Conservation (phyloP, 129 eudicot genomes). For the Tagetes erecta region DNA sequence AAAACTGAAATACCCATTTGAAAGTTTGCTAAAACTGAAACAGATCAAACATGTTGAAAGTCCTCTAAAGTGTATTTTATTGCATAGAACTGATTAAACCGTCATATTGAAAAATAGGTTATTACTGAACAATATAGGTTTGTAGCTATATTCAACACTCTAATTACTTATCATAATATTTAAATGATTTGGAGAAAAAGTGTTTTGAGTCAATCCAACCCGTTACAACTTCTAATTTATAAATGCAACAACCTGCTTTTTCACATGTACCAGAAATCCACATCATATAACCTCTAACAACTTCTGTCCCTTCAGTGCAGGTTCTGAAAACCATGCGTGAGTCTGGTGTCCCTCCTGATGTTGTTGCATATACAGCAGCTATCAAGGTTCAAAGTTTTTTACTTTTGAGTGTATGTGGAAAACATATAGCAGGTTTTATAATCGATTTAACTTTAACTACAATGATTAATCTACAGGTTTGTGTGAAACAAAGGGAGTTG, state of each 20-base stretch:
- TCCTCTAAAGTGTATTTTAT: not conserved
- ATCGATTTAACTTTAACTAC: conserved; percentile 20
- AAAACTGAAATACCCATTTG: not conserved
- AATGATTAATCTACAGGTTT: conserved; percentile 53
- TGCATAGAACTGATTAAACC: not conserved
- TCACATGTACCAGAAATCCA: conserved; percentile 4
- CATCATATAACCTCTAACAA: conserved; percentile 27
- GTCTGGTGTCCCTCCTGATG: conserved; percentile 81
- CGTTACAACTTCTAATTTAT: not conserved
- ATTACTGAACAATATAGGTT: not conserved
- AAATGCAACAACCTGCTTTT: not conserved
- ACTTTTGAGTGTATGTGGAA: conserved; percentile 13
- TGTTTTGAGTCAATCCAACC: not conserved
- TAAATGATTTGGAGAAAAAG: not conserved
- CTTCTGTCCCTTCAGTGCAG: conserved; percentile 61
- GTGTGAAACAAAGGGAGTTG: conserved; percentile 60
- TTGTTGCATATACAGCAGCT: conserved; percentile 77
- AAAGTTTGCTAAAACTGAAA: not conserved
- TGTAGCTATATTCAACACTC: not conserved
- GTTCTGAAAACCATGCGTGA: conserved; percentile 74
- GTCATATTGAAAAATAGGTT: not conserved
- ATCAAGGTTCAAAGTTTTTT: conserved; percentile 61
- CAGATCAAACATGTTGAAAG: not conserved
- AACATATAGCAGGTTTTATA: not conserved
- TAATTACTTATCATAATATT: not conserved